These are phyloP conservation scores for Neurospora sp. DNA, from an alignment of 495 filamentous ascomycete species.

Conservation along the genomic window DNA sequence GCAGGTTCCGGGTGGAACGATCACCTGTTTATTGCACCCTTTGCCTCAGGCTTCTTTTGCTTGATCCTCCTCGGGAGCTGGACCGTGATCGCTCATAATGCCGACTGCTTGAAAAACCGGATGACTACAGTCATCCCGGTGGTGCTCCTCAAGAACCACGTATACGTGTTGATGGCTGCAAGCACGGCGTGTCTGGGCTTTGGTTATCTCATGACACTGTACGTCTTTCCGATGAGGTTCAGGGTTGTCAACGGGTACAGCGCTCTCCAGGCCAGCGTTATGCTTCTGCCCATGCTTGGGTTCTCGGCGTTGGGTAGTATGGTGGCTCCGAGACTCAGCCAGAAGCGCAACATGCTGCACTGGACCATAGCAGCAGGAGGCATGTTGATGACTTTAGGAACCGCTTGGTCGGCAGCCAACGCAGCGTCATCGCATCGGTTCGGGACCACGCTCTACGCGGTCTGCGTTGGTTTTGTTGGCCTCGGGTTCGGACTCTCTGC, in stretches of 20 bases:
- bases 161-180: conserved; percentile 24
- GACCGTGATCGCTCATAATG: conserved; percentile 15
- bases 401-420: conserved; percentile 9
- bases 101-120: conserved; percentile 11
- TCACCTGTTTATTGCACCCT: conserved; percentile 34
- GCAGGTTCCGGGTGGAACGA: conserved; percentile 27
- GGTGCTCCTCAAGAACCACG: conserved; percentile 20
- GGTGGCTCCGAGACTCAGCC: conserved; percentile 29
- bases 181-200: conserved; percentile 44
- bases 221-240: conserved; percentile 48
- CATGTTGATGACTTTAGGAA: conserved; percentile 29
- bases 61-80: conserved; percentile 35
- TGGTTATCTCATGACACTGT: conserved; percentile 44
- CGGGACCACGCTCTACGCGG: neutral
- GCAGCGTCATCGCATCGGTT: neutral
- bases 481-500: conserved; percentile 36
- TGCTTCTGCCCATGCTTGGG: conserved; percentile 48
- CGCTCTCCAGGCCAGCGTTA: conserved; percentile 42
- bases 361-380: conserved; percentile 27
- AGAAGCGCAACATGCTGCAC: conserved; percentile 20
- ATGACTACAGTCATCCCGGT: conserved; percentile 19
- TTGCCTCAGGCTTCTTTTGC: conserved; percentile 30
- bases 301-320: conserved; percentile 37
- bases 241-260: conserved; percentile 45
- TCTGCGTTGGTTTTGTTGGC: conserved; percentile 15